Base-by-base conservation (phyloP, 1,284 basidiomycete genomes). In the Cryptococcus neoformans region DNA sequence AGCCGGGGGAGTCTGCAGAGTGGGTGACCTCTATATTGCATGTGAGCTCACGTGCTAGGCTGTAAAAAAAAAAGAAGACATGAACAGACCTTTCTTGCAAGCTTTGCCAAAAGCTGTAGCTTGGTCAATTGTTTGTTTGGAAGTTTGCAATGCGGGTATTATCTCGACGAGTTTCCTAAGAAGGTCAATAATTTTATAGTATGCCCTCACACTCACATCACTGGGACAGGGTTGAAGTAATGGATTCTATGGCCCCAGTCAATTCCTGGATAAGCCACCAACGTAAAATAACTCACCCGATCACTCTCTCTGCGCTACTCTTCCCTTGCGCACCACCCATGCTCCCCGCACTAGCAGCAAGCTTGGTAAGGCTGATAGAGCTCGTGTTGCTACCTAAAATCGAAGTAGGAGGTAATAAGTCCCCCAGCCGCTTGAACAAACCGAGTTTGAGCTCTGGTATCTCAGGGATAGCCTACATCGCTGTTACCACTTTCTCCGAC, bases 161-260 rank as follows among this genome's bases (percentile, higher is more conserved):
- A 97, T 80, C 75, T 97, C 94, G 21, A 92, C 90, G 4, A 95
- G 80, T 85, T 89, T 89, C 91, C 93, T 76, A 21, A 21, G 21
- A 12, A 42, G 41, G 12, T 16, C 12, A 16, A 42, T 42, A n/a
- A 28, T 12, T 21, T 44, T 12, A 11, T 21, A 4, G n/a, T 4
- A 35, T 38, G 28, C 46, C 16, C 10, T 28, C 11, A 8, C 40
- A 57, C 64, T 50, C 44, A 66, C 92, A 96, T 96, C 42, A 93
- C 88, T 4, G 90, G 90, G 3, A 94, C 92, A 4, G 93, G 93
- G 73, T 97, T 96, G 81, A 97, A 96, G 80, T 94, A 96, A 78
- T 96, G 93, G 46, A 95, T 79, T 11, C 92, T 72, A 42, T 42
- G 16, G 12, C 41, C 16, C 41, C 41, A 42, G 41, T 42, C 12